A percentile compares a stretch with the other conserved stretches of the same genome.
Conservation (phyloP, 805 yeast species). For the Metschnikowia lunata region DNA sequence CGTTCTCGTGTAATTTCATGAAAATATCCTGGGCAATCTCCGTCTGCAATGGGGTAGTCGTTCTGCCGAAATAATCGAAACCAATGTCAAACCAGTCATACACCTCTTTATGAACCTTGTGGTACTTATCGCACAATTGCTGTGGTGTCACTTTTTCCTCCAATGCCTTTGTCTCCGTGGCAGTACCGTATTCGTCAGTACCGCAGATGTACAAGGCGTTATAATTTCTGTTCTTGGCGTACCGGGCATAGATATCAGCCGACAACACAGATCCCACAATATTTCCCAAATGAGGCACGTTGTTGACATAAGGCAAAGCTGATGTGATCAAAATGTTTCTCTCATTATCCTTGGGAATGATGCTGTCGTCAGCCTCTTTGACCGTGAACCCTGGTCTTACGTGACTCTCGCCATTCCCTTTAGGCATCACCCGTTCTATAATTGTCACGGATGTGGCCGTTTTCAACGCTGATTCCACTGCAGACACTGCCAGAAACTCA, state of each 20-base stretch:
- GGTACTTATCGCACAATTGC: slow-evolving; percentile 87
- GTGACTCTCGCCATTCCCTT: slow-evolving; percentile 37
- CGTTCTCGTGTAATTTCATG: slow-evolving; percentile 67
- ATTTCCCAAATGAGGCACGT: slow-evolving; percentile 97
- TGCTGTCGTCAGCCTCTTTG: slow-evolving; percentile 24
- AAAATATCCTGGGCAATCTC: slow-evolving; percentile 94
- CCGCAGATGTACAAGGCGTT: slow-evolving; percentile 89
- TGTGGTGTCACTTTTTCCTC: slow-evolving; percentile 89
- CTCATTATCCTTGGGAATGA: slow-evolving; percentile 61
- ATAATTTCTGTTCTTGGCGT: slow-evolving; percentile 81
- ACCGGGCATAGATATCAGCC: slow-evolving; percentile 92
- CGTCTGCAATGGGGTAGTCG: slow-evolving; percentile 88
- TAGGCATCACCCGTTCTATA: slow-evolving; percentile 36
- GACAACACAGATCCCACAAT: slow-evolving; percentile 91
- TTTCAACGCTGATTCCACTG: slow-evolving; percentile 43
- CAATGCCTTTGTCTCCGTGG: slow-evolving; percentile 96
- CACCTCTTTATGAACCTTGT: slow-evolving; percentile 78
- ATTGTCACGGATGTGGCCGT: slow-evolving; percentile 45
- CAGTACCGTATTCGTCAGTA: slow-evolving; percentile 99
- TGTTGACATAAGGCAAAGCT: slow-evolving; percentile 96
- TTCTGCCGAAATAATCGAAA: slow-evolving; percentile 94
- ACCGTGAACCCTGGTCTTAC: slow-evolving; percentile 31
- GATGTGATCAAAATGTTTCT: slow-evolving; percentile 87
- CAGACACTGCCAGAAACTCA: slow-evolving; percentile 33
- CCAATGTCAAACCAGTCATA: slow-evolving; percentile 97